Base-by-base conservation (phyloP, 2,329 filamentous ascomycete species). In the Aspergillus pseudotamarii region DNA sequence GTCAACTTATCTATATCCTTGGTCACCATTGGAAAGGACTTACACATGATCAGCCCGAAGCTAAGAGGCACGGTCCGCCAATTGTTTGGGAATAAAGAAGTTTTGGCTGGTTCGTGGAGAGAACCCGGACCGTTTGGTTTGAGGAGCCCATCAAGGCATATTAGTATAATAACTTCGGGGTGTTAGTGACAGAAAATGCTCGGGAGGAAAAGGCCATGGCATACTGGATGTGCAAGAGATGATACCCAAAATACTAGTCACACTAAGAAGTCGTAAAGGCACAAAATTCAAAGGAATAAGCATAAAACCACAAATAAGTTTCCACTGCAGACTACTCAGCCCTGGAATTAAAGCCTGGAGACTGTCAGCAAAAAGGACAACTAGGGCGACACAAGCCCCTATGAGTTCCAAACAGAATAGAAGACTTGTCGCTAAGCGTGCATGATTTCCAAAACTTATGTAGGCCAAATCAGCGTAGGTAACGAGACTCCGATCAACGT, bases 401-500 rank as follows among this genome's bases (percentile, higher is more conserved):
- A 97, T 79, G 30, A 98, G 84, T 77, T 98, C 94, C 50, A 98
- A 76, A 12, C 89, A 93, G 79, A 98, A 98, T 19, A 98, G 83
- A 0, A 96, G 82, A 65, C 93, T 96, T 9, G 92, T 94, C 34
- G 91, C 86, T 38, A 97, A 82, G 41, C 94, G 89, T 41, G 93
- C 94, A 62, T 87, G 89, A 19, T 89, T 86, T 10, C 94, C 94
- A 76, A 96, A 97, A 23, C 93, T 94, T 69, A 96, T 90, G 73
- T 91, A 97, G 2, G 94, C 95, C 55, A 98, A 83, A 74, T 98
- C 94, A 38, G 94, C 95, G 77, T 97, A 98, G 2, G 94, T 97
- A 71, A 97, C 93, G 67, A 97, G 87, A 57, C 88, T 91, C 64
- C 86, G 86, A 78, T 97, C 92, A 26, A 93, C 86, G 69, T 97